Evolutionary conservation across 371 early-diverging fungal genomes (phyloP), one percentile per base, ranked within the genome.

Genomic region (Mucor velutinosus): DNA sequence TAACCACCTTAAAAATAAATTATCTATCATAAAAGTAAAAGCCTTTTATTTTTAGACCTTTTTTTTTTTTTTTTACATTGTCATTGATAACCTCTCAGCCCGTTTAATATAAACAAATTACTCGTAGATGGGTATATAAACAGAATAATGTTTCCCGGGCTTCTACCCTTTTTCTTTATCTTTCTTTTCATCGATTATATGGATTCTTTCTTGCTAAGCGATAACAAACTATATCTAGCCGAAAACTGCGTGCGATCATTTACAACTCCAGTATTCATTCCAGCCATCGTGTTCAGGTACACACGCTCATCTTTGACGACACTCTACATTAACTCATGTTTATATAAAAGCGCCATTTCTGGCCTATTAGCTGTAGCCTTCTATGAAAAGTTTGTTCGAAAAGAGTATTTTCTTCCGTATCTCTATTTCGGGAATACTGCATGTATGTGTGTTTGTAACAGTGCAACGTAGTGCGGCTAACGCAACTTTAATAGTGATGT

Each of bases 401-500:
- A 58, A n/a, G 37, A 45, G 23, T 49, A 47, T 21, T 68, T 68
- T 47, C 30, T 68, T n/a, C 63, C 68, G 3, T 68, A 68, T 49
- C 58, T 68, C 33, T 62, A 68, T 39, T 68, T 57, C 39, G 68
- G 68, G 35, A 63, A 58, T 7, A 49, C 68, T 62, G 62, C 63
- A 58, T 62, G 68, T 68, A 68, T 5, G 30, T 33, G 7, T 30
- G 6, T 6, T 30, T 2, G 2, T 30, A 33, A 33, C 33, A 33
- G 7, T 4, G 23, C 8, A 33, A 21, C 12, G 1, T 15, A 12
- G 11, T 33, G 33, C 33, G 30, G 19, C n/a, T 60, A 37, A 47
- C 5, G 14, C 11, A 47, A 21, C 15, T 17, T 45, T 14, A 43
- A 35, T 27, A 67, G 68, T 68, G 6, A n/a, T 68, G 8, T 68